These are phyloP conservation scores for Bipolaris cookei DNA, from an alignment of 2,329 filamentous ascomycete species.

Conservation along the genomic window DNA sequence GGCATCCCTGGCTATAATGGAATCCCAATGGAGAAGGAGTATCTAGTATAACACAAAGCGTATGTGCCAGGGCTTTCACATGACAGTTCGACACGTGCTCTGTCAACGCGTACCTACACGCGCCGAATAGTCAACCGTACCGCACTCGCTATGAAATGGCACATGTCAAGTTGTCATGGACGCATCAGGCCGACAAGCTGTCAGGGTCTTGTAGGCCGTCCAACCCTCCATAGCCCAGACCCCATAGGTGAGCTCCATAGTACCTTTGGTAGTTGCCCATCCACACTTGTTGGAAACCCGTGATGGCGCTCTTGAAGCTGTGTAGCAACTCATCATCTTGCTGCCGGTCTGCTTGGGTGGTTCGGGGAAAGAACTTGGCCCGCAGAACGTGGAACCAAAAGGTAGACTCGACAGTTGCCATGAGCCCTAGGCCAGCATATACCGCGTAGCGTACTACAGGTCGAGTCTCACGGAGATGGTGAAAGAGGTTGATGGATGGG, in stretches of 20 bases:
- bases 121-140: neutral
- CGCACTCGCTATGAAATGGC: neutral
- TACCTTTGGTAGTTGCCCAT: conserved; percentile 31
- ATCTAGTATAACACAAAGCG: neutral
- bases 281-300: conserved; percentile 24
- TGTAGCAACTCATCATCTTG: conserved; percentile 23
- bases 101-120: neutral
- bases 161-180: neutral
- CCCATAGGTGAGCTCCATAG: conserved; percentile 29
- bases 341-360: conserved; percentile 19
- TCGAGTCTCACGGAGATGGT: conserved; percentile 19
- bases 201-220: conserved; percentile 12
- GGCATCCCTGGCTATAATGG: too few species aligned
- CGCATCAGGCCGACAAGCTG: neutral
- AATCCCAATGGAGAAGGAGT: too few species aligned
- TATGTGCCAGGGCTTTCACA: neutral
- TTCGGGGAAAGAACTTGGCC: conserved; percentile 35
- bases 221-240: conserved; percentile 24
- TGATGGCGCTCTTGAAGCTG: conserved; percentile 9
- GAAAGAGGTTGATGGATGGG: conserved; percentile 25
- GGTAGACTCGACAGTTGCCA: conserved; percentile 33
- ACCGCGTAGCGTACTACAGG: conserved; percentile 35
- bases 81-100: neutral
- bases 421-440: conserved; percentile 30
- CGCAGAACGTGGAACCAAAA: conserved; percentile 39